Percentiles rank a stretch among this genome's conserved stretches.
Evolutionary conservation across 495 filamentous ascomycete genomes (phyloP).

Genomic region (Cercophora scortea): DNA sequence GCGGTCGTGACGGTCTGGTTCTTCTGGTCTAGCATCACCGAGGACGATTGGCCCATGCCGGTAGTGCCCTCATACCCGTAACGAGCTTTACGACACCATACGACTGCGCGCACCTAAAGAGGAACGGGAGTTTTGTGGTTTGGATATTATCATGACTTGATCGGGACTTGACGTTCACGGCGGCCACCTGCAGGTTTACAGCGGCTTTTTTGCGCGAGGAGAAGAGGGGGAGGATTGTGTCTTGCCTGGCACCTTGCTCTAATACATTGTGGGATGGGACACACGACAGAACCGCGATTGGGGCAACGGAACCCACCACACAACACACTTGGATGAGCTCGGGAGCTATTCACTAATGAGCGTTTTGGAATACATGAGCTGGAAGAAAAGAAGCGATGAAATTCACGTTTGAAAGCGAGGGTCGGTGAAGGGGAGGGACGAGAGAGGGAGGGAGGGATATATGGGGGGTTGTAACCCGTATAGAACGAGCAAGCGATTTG

Average conservation of each 20-base stretch:
- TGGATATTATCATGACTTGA: background rate
- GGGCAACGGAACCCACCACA: background rate
- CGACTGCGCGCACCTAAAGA: background rate
- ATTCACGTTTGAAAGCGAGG: background rate
- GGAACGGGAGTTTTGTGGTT: slow-evolving; percentile 9
- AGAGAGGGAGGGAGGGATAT: background rate
- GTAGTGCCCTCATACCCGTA: slow-evolving; percentile 25
- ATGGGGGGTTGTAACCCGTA: background rate
- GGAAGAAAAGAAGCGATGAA: background rate
- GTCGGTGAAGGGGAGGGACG: background rate
- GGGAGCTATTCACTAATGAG: background rate
- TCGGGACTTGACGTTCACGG: background rate
- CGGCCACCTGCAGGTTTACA: background rate
- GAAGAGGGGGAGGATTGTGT: background rate
- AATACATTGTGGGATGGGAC: background rate
- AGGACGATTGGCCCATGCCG: slow-evolving; percentile 93
- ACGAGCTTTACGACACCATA: slow-evolving; percentile 4
- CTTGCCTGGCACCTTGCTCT: background rate
- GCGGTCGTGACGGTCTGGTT: slow-evolving; percentile 78
- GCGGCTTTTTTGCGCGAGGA: background rate
- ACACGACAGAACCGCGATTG: background rate
- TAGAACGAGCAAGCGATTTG: background rate
- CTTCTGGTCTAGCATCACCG: slow-evolving; percentile 99
- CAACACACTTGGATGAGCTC: background rate
- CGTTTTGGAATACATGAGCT: background rate